Evolutionary conservation across 768 basidiomycete genomes (phyloP), one percentile per base, ranked within the genome.

Genomic region (Daedaleopsis nitida): DNA sequence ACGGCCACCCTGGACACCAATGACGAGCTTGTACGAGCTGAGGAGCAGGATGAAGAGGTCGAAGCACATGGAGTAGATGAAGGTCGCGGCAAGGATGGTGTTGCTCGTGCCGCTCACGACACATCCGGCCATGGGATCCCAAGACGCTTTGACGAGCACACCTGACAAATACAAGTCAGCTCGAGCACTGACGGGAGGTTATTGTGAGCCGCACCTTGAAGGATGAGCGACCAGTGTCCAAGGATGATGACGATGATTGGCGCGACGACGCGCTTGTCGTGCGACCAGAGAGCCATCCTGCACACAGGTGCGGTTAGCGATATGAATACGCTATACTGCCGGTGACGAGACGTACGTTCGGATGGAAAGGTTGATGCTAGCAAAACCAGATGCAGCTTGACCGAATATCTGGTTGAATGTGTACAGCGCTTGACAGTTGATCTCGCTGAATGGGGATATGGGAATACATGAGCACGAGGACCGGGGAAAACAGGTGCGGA

Each of bases 61-160:
- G 69, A 90, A 88, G 67, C 76, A 74, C 89, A 90, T 91, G 37
- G 87, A 85, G 66, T 91, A 91, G 34, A 89, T 85, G 70, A 89
- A 91, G 5, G 86, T 86, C 2, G 86, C 84, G 5, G 86, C 85
- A 35, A 89, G 79, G 54, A 89, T 74, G 16, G 70, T 83, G 70
- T 83, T 90, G 67, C 87, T 81, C 6, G 87, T 87, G 34, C 80
- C 69, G 2, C 78, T 75, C 57, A 90, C 87, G 1, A 77, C 73
- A 68, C 89, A 91, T 0, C 80, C 78, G 19, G 76, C 74, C 11
- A 70, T 76, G 13, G 78, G 75, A 32, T 74, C 47, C 86, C 86
- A 90, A 2, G 61, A 56, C 0, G 85, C 86, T 47, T 79, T 84
- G 14, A 90, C 70, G 24, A 83, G 78, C 10, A 88, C 78, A 27